A percentile compares a stretch with the other conserved stretches of the same genome.
phyloP scores from a whole-genome alignment of 441 rosid species.

The Codiaeum variegatum region DNA sequence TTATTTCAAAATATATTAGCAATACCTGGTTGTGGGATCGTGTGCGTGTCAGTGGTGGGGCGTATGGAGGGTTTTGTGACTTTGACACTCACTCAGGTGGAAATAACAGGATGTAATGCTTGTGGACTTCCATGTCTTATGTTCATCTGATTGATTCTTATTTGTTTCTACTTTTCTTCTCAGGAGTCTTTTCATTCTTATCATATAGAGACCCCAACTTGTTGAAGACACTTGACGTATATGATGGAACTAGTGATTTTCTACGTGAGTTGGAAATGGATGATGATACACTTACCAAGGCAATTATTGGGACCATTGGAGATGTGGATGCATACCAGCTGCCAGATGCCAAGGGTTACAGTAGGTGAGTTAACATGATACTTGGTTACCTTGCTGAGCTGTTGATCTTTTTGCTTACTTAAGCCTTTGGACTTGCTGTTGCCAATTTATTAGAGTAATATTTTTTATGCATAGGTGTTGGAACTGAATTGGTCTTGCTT shows the following conservation, averaged over 20 bases:
- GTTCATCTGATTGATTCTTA: background rate
- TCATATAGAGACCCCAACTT: conserved; percentile 96
- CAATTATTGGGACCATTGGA: conserved; percentile 92
- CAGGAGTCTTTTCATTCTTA: conserved; percentile 85
- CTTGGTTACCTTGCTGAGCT: conserved; percentile 7
- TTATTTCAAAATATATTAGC: conserved; percentile 82
- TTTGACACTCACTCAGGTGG: conserved; percentile 93
- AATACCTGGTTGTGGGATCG: conserved; percentile 98
- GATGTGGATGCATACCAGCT: conserved; percentile 92
- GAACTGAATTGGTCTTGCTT: background rate
- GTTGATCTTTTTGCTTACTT: background rate
- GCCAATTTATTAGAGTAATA: background rate
- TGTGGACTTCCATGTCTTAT: background rate
- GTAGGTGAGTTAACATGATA: conserved; percentile 46
- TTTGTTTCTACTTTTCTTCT: conserved; percentile 1
- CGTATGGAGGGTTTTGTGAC: conserved; percentile 93
- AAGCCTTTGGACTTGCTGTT: background rate
- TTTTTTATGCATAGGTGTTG: background rate
- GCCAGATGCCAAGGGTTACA: conserved; percentile 97
- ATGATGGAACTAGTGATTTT: conserved; percentile 78
- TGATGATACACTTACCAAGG: conserved; percentile 71
- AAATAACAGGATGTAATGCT: background rate
- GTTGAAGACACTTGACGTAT: conserved; percentile 76
- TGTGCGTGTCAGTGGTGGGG: conserved; percentile 94
- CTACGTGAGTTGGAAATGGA: conserved; percentile 75